Percentiles rank a stretch among this genome's conserved stretches.
Evolutionary conservation across 257 asterid genomes (phyloP).

Genomic region (Ligustrum vulgare): DNA sequence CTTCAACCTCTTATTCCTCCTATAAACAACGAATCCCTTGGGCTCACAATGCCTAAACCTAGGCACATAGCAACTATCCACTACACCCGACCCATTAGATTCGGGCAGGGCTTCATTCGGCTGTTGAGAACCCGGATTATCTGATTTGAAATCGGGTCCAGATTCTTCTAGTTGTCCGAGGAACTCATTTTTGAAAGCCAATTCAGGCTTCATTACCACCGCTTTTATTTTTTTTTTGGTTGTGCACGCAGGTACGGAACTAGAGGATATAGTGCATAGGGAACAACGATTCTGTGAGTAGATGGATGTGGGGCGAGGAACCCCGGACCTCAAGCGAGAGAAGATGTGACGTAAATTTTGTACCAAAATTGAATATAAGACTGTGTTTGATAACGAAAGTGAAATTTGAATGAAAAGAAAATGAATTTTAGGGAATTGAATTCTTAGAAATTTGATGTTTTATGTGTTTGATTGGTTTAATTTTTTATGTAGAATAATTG

Average conservation of each 20-base stretch:
- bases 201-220: conserved; percentile 5
- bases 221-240: not conserved
- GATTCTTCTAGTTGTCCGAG: conserved; percentile 10
- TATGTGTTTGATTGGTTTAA: too few species aligned
- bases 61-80: conserved; percentile 31
- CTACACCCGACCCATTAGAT: conserved; percentile 35
- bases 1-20: conserved; percentile 68
- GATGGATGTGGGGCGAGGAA: conserved; percentile 19
- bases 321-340: conserved; percentile 19
- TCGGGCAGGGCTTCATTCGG: conserved; percentile 28
- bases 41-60: conserved; percentile 51
- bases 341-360: not conserved
- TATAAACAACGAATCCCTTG: conserved; percentile 61
- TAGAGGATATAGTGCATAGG: not conserved
- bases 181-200: conserved; percentile 32
- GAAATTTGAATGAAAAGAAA: too few species aligned
- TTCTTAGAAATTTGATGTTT: too few species aligned
- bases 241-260: conserved; percentile 20
- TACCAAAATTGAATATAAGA: too few species aligned
- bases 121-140: conserved; percentile 17
- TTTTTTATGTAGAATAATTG: too few species aligned
- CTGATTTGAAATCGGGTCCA: conserved; percentile 22
- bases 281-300: conserved; percentile 14
- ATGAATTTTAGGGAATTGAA: too few species aligned
- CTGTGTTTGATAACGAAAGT: too few species aligned